Evolutionary conservation across 2,329 filamentous ascomycete genomes (phyloP), one percentile per base, ranked within the genome.

Genomic region (Hirsutella thompsonii): DNA sequence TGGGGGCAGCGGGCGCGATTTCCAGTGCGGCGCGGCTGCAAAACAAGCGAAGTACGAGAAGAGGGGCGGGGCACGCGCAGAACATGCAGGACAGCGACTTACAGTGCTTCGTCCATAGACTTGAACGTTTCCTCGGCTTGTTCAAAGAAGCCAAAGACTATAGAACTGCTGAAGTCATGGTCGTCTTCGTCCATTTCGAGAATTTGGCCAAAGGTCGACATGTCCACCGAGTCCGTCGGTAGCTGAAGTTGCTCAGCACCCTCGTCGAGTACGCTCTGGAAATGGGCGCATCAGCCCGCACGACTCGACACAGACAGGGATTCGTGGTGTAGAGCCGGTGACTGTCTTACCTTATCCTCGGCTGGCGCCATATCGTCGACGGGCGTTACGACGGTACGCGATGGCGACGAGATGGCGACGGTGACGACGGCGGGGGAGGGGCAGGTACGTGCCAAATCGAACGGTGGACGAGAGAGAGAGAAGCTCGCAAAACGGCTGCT

Each of bases 161-260:
- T 89, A 45, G 83, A 81, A 53, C 72, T 76, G 65, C 84, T 93
- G 70, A 96, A 96, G 38, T 94, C 87, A 52, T 80, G 74, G 48
- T 90, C 83, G 10, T 80, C 76, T 48, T 96, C 92, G 60, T 98
- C 92, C 90, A 98, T 95, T 63, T 96, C 92, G 47, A 96, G 76
- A 59, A 98, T 96, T 69, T 96, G 92, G 53, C 81, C 79, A 55
- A 98, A 98, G 42, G 88, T 94, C 42, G 63, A 59, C 46, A 70
- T 66, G 60, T 96, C 90, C 62, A 98, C 80, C 57, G 72, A 72
- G 49, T 92, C 83, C 44, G 77, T 79, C 49, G 87, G 76, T 45
- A 84, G 43, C 37, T 49, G 23, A 26, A n/a, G n/a, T n/a, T 26
- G 76, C 44, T 70, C 68, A 53, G 78, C 60, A 46, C 62, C 68